Conservation (phyloP, 73 alveolate genomes). For the Tetrahymena elliotti region DNA sequence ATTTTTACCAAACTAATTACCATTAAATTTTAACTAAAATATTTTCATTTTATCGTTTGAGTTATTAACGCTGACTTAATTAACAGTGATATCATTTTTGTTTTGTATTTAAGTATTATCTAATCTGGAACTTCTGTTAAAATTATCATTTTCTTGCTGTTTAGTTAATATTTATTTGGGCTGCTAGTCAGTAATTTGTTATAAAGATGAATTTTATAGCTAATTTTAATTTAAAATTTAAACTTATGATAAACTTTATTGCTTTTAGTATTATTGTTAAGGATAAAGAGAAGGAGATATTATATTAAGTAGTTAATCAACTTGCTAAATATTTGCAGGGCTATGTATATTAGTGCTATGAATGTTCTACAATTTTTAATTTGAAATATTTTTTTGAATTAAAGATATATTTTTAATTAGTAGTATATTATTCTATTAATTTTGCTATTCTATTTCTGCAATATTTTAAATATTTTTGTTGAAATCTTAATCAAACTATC, state of each 20-base stretch:
- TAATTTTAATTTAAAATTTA: no score
- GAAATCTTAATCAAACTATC: background rate
- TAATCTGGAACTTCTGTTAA: no score
- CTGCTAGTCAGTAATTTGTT: background rate
- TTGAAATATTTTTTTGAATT: background rate
- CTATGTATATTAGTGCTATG: background rate
- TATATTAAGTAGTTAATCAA: background rate
- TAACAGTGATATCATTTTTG: background rate
- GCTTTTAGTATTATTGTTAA: background rate
- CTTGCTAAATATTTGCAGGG: background rate
- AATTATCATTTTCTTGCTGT: background rate
- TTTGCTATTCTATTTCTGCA: background rate
- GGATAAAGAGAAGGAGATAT: background rate
- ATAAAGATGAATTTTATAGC: background rate
- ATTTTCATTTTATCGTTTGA: background rate
- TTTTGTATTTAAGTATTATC: background rate
- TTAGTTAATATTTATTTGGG: background rate
- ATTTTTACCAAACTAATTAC: background rate
- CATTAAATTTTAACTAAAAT: background rate
- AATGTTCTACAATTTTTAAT: background rate
- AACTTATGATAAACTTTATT: background rate
- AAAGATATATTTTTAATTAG: background rate
- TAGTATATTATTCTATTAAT: background rate
- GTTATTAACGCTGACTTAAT: no score
- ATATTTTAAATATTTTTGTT: background rate